phyloP scores from a whole-genome alignment of 352 stramenopile genomes.

The Pythium phragmitis region DNA sequence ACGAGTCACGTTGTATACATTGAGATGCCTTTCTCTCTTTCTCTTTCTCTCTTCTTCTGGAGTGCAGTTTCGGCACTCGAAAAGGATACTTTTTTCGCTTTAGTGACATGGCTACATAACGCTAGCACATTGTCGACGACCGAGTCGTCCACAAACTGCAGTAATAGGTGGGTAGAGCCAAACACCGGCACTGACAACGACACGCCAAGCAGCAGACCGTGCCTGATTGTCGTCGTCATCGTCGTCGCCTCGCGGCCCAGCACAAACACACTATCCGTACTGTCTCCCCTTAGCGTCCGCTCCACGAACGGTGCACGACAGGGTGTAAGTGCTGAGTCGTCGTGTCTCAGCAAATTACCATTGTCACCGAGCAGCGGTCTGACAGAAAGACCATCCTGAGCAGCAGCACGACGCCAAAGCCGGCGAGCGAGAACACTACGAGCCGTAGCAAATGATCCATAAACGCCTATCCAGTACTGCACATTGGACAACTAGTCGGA shows the following conservation, averaged over 20 bases:
- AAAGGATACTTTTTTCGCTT: slow-evolving; percentile 1
- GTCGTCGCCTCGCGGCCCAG: no score
- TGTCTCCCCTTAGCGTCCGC: no score
- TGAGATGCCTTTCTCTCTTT: background rate
- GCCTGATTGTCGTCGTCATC: no score
- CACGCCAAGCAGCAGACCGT: no score
- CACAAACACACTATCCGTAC: no score
- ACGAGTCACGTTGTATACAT: background rate
- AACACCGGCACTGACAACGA: no score
- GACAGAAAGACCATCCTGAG: slow-evolving; percentile 3
- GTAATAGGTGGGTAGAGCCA: no score
- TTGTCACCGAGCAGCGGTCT: no score
- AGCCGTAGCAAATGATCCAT: slow-evolving; percentile 2
- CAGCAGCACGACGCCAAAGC: background rate
- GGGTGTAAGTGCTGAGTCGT: background rate
- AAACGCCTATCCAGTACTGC: slow-evolving; percentile 13
- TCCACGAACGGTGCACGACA: background rate
- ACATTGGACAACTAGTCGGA: background rate
- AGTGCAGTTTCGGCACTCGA: background rate
- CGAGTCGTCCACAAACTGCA: no score
- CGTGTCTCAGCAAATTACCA: background rate
- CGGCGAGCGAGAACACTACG: background rate
- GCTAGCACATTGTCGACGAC: no score
- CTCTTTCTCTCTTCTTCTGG: background rate
- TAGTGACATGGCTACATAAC: slow-evolving; percentile 17